A percentile compares a stretch with the other conserved stretches of the same genome.
Conservation (phyloP, 2,329 filamentous ascomycete species). For the Fusarium sp. region DNA sequence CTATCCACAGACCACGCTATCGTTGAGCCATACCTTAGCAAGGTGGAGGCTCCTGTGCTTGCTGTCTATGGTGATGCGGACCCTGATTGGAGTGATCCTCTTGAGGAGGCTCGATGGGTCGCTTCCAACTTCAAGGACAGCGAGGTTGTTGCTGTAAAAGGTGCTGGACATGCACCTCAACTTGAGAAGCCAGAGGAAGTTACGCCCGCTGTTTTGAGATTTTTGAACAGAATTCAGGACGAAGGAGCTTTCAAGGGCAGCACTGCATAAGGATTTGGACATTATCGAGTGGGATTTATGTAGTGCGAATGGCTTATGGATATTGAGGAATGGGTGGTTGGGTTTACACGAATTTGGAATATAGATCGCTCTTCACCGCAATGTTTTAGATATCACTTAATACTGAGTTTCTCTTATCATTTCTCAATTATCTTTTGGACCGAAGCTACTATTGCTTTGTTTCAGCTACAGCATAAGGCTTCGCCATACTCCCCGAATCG, state of each 20-base stretch:
- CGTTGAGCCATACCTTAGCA: slow-evolving; percentile 14
- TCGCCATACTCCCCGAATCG: background rate
- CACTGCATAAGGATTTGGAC: background rate
- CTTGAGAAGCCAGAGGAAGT: slow-evolving; percentile 25
- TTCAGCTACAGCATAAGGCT: background rate
- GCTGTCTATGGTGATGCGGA: slow-evolving; percentile 30
- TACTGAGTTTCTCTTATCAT: too few relatives aligned
- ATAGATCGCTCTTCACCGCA: too few relatives aligned
- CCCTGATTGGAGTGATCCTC: slow-evolving; percentile 30
- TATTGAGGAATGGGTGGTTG: too few relatives aligned
- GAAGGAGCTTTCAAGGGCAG: background rate
- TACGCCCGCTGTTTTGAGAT: slow-evolving; percentile 2
- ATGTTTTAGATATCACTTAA: too few relatives aligned
- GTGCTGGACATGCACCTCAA: slow-evolving; percentile 25
- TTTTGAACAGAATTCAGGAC: background rate
- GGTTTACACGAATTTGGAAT: too few relatives aligned
- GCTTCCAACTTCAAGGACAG: slow-evolving; percentile 14
- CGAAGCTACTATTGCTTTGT: background rate
- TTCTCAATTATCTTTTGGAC: too few relatives aligned
- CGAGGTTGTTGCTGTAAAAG: slow-evolving; percentile 12
- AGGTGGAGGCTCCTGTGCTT: slow-evolving; percentile 26
- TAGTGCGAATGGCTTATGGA: too few relatives aligned
- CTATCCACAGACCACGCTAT: slow-evolving; percentile 19
- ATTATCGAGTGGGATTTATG: too few relatives aligned
- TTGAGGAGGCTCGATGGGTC: slow-evolving; percentile 25